Base-by-base conservation (phyloP, 331 rosid genomes). In the Pyrus hybrid region DNA sequence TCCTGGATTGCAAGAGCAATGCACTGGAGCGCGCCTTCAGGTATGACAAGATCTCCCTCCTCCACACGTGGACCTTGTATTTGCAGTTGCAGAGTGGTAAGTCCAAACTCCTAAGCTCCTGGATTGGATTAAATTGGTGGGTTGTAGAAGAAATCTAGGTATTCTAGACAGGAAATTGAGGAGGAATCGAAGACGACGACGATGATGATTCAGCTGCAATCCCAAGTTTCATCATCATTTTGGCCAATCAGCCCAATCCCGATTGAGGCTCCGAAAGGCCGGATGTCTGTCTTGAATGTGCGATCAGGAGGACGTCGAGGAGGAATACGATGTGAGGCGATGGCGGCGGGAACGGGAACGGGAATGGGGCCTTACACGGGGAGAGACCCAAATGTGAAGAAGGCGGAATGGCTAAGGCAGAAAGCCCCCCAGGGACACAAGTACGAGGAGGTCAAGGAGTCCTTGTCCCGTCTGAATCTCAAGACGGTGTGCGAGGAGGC, bases 401-500 rank as follows among this genome's bases (percentile, higher is more conserved):
- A 93, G 83, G 96, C 96, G 0, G 88, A 70, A 49, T 93, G 98
- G 98, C 56, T 93, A 86, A 85, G 93, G 80, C 95, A 93, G 90
- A 89, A 78, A 73, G 96, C 96, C 62, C 91, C 98, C 5, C 95
- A 91, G 68, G 98, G 98, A 0, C 80, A 86, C 73, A 85, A 85
- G 78, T 93, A 79, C 54, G 60, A 81, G 63, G 80, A 89, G 79
- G 88, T 90, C 28, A 90, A 89, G 83, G 81, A 67, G 21, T 85
- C 96, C 0, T 83, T 93, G 58, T 88, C 96, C 7, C 87, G 87
- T 61, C 83, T 87, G 90, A 90, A 89, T 22, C 95, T 93, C 71
- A 87, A 93, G 87, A 93, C 98, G 28, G 98, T 93, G 11, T 93
- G 98, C 72, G 94, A 93, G 78, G 98, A 93, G 73, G 98, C 98